Evolutionary conservation across 148 eudicot species (phyloP), one percentile per base, ranked within the genome.

Genomic region (Spergularia bocconei): DNA sequence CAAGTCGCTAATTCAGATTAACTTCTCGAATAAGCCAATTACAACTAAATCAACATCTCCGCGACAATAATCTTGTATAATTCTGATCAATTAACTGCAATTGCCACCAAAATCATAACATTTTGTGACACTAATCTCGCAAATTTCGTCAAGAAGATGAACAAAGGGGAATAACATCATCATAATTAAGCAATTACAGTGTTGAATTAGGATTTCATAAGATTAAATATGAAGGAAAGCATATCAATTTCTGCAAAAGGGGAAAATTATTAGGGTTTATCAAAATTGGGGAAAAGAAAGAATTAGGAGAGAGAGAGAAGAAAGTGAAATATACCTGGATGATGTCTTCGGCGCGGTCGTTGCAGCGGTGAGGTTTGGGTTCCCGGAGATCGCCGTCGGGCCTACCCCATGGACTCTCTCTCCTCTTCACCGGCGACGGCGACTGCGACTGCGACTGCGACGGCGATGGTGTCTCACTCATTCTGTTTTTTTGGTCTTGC

Each of bases 291-390:
- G 41, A 9, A 6, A 63, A 52, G 17, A 1, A 29, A 25, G 0
- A 44, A 44, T 44, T 4, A 44, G 48, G 39, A 63, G 39, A 12
- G 13, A 25, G 58, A 48, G 44, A 25, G 58, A 48, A 44, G 5
- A 36, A 4, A 52, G 36, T 69, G 54, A 36, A 19, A 13, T 29
- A 0, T 2, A 93, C 98, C 77, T 94, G 93, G 75, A 94, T 84
- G 62, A 94, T 84, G 79, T 94, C 98, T 86, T 94, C 97, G 29
- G 80, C 93, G 7, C 98, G 98, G 69, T 94, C 97, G 56, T 94
- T 94, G 87, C 98, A 94, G 62, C 98, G 83, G 77, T 94, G 98
- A 57, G 98, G 84, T 38, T 74, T 86, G 17, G 96, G 96, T 81
- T 91, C 81, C 1, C 77, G 81, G 70, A 81, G 78, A 13, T 86